These are phyloP conservation scores for Botrytis fragariae DNA, from an alignment of 2,329 filamentous ascomycete genomes.

Conservation along the genomic window DNA sequence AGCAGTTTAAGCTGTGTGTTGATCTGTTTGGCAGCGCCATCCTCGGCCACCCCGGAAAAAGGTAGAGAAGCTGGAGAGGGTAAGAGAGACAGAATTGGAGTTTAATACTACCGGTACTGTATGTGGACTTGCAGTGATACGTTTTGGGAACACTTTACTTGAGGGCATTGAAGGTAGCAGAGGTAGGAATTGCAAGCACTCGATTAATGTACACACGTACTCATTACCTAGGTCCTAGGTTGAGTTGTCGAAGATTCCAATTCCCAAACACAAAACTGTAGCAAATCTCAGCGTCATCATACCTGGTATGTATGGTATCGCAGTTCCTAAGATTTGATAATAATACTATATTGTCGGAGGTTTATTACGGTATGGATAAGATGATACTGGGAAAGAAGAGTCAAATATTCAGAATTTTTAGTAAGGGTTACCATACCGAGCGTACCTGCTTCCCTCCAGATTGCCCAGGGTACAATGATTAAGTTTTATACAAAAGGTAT, in stretches of 20 bases:
- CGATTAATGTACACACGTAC: not conserved
- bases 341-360: not conserved
- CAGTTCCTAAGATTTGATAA: not conserved
- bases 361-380: not conserved
- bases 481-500: not conserved
- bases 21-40: conserved; percentile 2
- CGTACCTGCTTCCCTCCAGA: not conserved
- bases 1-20: not conserved
- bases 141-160: not conserved
- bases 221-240: not conserved
- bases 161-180: not conserved
- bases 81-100: not conserved
- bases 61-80: conserved; percentile 1
- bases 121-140: not conserved
- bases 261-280: not conserved
- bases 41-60: conserved; percentile 12
- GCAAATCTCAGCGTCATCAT: not conserved
- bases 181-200: not conserved
- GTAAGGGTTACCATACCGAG: not conserved
- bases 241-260: not conserved
- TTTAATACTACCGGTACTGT: not conserved
- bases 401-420: not conserved
- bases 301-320: not conserved
- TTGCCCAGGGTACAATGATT: not conserved
- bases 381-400: not conserved